Conservation (phyloP, 495 filamentous ascomycete genomes). For the Baudoinia panamericana region DNA sequence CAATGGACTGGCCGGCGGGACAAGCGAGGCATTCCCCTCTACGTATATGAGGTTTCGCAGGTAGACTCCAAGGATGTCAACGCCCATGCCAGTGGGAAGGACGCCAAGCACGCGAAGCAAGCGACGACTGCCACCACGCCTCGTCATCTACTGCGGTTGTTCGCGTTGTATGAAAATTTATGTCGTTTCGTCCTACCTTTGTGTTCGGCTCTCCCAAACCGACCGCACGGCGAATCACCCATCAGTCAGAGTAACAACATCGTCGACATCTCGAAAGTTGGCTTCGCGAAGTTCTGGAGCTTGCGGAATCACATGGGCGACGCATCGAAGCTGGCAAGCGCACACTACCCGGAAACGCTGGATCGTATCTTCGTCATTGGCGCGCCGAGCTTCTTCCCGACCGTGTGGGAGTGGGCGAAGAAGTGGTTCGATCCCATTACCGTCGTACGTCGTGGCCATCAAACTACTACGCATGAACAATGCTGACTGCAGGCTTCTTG, state of each 20-base stretch:
- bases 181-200: slow-evolving; percentile 77
- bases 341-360: slow-evolving; percentile 83
- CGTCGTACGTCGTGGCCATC: slow-evolving; percentile 30
- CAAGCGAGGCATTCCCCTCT: slow-evolving; percentile 76
- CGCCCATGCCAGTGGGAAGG: slow-evolving; percentile 47
- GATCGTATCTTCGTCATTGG: slow-evolving; percentile 83
- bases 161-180: slow-evolving; percentile 80
- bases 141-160: slow-evolving; percentile 60
- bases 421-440: slow-evolving; percentile 91
- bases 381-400: slow-evolving; percentile 81
- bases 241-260: slow-evolving; percentile 69
- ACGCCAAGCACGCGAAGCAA: slow-evolving; percentile 1
- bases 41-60: slow-evolving; percentile 73
- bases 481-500: too few species aligned
- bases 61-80: slow-evolving; percentile 67
- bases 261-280: slow-evolving; percentile 71
- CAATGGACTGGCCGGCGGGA: slow-evolving; percentile 87
- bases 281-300: slow-evolving; percentile 87
- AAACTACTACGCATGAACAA: too few species aligned
- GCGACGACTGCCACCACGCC: slow-evolving; percentile 29
- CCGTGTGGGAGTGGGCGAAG: slow-evolving; percentile 91
- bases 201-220: slow-evolving; percentile 53
- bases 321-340: slow-evolving; percentile 70
- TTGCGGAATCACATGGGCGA: slow-evolving; percentile 85
- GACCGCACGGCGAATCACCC: slow-evolving; percentile 59